These are phyloP conservation scores for Cyberlindnera euphorbiiphila DNA, from an alignment of 805 yeast species.

Conservation along the genomic window DNA sequence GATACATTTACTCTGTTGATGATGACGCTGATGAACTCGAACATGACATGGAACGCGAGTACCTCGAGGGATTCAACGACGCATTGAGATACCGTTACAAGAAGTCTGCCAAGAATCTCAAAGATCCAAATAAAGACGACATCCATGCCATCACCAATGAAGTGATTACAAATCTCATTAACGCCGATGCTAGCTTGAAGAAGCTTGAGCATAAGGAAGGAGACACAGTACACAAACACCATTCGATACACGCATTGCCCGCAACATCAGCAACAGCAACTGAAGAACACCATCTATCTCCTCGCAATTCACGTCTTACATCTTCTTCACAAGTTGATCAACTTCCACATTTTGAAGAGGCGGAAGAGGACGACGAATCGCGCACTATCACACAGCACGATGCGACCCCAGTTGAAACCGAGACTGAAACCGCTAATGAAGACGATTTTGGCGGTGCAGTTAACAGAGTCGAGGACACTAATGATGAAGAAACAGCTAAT, in stretches of 20 bases:
- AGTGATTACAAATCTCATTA: slow-evolving; percentile 20
- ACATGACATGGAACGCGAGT: slow-evolving; percentile 53
- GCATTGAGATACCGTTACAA: slow-evolving; percentile 52
- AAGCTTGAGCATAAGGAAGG: slow-evolving; percentile 25
- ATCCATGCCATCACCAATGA: slow-evolving; percentile 16
- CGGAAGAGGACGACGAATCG: slow-evolving; percentile 7
- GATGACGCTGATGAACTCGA: slow-evolving; percentile 75
- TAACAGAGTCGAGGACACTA: slow-evolving; percentile 41
- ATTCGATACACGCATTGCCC: no score
- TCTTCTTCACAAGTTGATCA: slow-evolving; percentile 7
- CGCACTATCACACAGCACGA: slow-evolving; percentile 4
- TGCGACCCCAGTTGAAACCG: not conserved
- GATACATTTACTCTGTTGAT: slow-evolving; percentile 66
- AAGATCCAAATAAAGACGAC: slow-evolving; percentile 12
- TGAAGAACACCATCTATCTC: slow-evolving; percentile 9
- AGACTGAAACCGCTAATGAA: slow-evolving; percentile 7
- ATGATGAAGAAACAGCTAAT: slow-evolving; percentile 28
- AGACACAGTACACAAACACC: slow-evolving; percentile 21
- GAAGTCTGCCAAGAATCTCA: slow-evolving; percentile 26
- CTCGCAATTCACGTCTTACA: slow-evolving; percentile 4
- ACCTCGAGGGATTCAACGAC: slow-evolving; percentile 70
- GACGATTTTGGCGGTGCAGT: slow-evolving; percentile 2
- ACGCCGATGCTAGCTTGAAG: slow-evolving; percentile 25
- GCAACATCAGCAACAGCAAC: no score
- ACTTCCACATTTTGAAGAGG: slow-evolving; percentile 4